Evolutionary conservation across 2,329 filamentous ascomycete species (phyloP), one percentile per base, ranked within the genome.

Genomic region (Akanthomyces muscarius): DNA sequence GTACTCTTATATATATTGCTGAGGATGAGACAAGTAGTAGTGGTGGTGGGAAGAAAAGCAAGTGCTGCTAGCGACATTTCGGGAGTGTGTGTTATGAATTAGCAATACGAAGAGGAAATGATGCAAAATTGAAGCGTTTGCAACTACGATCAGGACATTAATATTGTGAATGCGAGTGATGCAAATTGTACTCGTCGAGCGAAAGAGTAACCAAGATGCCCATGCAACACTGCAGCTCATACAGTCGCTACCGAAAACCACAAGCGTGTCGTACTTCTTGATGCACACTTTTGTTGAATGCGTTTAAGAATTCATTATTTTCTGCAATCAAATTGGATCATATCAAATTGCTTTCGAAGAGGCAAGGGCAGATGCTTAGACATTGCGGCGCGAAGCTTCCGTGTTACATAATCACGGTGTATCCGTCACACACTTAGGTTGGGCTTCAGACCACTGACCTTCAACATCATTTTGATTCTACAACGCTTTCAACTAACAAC

Each of bases 1-100:
- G 3, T 36, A 45, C 36, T 36, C n/a, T 60, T 61, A 44, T 45
- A 51, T 51, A 61, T 42, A 51, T 23, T 61, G 58, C 48, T 61
- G 48, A 61, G 58, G 48, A 53, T 36, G 48, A 61, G 58, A 61
- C 48, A 52, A 60, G 38, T 61, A 61, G 58, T 59, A n/a, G 56
- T 60, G 47, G 57, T 53, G 48, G 7, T 36, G 33, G 33, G 48
- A 38, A 61, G 52, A 25, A 61, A 45, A 53, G 36, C 47, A 60
- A 52, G 47, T 38, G 57, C 47, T 51, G 57, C 21, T 28, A 52
- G 25, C 58, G 41, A 48, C 58, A 45, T 61, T 61, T 30, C 8
- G 58, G 58, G 58, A 45, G 48, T 4, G 38, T 61, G 48, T 61
- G 38, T 16, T 10, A 44, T 44, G 48, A 61, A 52, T 53, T 33